These are phyloP conservation scores for Phylloporus arenicola DNA, from an alignment of 768 basidiomycete genomes.

Conservation along the genomic window DNA sequence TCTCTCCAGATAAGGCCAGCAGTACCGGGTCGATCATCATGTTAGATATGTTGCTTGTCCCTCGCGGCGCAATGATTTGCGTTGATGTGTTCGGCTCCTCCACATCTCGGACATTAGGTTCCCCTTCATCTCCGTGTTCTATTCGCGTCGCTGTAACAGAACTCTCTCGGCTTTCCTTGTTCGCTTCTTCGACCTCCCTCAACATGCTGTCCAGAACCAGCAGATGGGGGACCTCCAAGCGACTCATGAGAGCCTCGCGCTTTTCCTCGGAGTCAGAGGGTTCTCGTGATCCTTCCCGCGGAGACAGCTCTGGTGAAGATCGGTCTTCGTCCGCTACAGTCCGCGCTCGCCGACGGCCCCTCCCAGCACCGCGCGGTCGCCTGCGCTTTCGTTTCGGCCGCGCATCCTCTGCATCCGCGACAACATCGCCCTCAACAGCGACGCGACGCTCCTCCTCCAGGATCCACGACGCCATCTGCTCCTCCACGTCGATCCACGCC, in stretches of 20 bases:
- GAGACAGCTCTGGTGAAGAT: neutral
- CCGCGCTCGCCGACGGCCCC: neutral
- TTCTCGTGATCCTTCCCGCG: neutral
- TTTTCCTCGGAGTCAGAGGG: neutral
- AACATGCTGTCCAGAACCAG: constrained; percentile 34
- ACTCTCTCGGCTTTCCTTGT: constrained; percentile 6
- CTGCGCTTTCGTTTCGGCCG: constrained; percentile 11
- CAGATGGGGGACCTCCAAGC: constrained; percentile 29
- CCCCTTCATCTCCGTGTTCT: constrained; percentile 5
- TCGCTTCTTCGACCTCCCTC: constrained; percentile 26
- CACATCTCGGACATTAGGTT: neutral
- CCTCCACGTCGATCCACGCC: constrained; percentile 32
- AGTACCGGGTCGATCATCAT: constrained; percentile 29
- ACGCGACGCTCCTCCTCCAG: constrained; percentile 10
- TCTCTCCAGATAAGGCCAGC: constrained; percentile 22
- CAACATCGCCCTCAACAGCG: neutral
- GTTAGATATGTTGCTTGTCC: constrained; percentile 5
- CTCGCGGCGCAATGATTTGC: neutral
- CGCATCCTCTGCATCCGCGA: neutral
- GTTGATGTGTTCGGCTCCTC: neutral
- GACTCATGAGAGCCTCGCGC: constrained; percentile 26
- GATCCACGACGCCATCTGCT: constrained; percentile 25
- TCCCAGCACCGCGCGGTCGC: constrained; percentile 1
- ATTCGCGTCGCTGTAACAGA: neutral
- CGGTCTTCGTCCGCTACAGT: neutral